Evolutionary conservation across 768 basidiomycete species (phyloP).

Genomic region (Termitomyces eurrhizus): DNA sequence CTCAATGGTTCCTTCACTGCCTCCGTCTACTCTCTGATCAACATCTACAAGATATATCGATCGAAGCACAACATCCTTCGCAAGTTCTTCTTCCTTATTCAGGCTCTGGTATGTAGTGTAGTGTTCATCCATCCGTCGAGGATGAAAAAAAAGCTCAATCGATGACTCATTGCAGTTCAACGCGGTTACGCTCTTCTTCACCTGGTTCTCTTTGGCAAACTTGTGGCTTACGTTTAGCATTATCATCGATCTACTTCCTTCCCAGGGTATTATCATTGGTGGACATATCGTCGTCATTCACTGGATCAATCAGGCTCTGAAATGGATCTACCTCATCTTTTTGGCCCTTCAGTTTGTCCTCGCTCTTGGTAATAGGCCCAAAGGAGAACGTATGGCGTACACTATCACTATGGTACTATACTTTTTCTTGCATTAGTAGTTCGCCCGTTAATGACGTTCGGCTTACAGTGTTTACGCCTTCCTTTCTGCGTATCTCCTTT

Average conservation of each 20-base stretch:
- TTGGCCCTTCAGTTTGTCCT: conserved; percentile 62
- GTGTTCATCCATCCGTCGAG: background rate
- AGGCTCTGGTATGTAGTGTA: conserved; percentile 66
- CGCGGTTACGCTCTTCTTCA: conserved; percentile 77
- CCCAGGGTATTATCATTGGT: conserved; percentile 55
- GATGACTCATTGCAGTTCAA: conserved; percentile 57
- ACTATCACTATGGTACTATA: conserved; percentile 65
- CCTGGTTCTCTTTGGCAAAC: conserved; percentile 92
- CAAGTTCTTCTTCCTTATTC: conserved; percentile 88
- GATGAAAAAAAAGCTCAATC: background rate
- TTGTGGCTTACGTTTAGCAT: conserved; percentile 95
- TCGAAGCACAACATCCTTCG: conserved; percentile 84
- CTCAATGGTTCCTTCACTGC: conserved; percentile 96
- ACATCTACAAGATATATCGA: conserved; percentile 86
- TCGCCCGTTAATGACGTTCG: background rate
- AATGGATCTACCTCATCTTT: conserved; percentile 89
- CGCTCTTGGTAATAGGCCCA: conserved; percentile 76
- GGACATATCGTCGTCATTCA: conserved; percentile 71
- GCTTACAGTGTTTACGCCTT: conserved; percentile 74
- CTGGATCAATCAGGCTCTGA: conserved; percentile 79
- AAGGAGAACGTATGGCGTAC: conserved; percentile 78
- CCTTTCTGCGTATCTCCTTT: conserved; percentile 76
- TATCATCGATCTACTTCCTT: conserved; percentile 83
- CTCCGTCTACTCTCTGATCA: conserved; percentile 84
- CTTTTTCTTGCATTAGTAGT: conserved; percentile 1